Evolutionary conservation across 2,329 filamentous ascomycete species (phyloP).

Genomic region (Epichloe gansuensis): DNA sequence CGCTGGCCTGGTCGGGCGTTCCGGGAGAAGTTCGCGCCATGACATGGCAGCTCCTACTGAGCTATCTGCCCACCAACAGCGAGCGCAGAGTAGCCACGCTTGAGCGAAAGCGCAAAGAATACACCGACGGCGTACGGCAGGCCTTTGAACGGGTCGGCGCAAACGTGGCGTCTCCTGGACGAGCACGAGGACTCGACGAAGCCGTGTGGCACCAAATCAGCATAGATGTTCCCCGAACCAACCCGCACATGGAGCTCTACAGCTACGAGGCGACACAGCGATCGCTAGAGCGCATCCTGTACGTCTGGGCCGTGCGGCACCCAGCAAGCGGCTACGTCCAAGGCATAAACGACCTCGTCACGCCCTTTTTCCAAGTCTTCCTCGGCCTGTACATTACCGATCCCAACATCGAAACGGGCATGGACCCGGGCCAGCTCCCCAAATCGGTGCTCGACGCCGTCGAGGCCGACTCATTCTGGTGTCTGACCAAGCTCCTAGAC

Average conservation of each 20-base stretch:
- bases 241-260: constrained; percentile 90
- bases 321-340: constrained; percentile 96
- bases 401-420: constrained; percentile 78
- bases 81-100: constrained; percentile 82
- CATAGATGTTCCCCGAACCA: constrained; percentile 93
- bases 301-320: constrained; percentile 95
- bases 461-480: constrained; percentile 98
- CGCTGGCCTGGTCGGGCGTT: constrained; percentile 86
- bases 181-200: constrained; percentile 68
- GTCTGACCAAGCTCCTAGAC: constrained; percentile 91
- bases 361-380: constrained; percentile 97
- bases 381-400: constrained; percentile 92
- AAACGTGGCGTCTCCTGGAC: constrained; percentile 26
- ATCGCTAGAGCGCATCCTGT: constrained; percentile 86
- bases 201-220: constrained; percentile 99
- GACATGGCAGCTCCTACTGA: constrained; percentile 95
- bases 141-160: constrained; percentile 55
- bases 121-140: constrained; percentile 77
- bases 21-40: constrained; percentile 93
- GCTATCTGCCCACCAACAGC: constrained; percentile 93
- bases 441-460: constrained; percentile 87
- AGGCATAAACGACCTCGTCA: constrained; percentile 96
- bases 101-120: constrained; percentile 92
- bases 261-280: constrained; percentile 92
- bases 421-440: constrained; percentile 93